A percentile compares a stretch with the other conserved stretches of the same genome.
Conservation (phyloP, 2,329 filamentous ascomycete genomes). For the Epichloe brachyelytri region DNA sequence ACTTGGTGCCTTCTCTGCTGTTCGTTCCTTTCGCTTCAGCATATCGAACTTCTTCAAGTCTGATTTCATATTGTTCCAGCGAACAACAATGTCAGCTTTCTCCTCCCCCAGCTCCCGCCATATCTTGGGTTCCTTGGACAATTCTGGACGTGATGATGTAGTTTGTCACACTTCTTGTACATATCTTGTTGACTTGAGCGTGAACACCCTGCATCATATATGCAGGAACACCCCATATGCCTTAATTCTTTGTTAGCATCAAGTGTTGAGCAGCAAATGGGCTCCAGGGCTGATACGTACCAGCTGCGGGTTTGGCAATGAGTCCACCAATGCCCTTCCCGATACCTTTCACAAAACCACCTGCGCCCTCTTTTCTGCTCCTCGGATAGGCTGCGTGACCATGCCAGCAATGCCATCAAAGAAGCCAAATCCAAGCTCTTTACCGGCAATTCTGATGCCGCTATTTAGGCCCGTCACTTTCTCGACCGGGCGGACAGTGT, state of each 20-base stretch:
- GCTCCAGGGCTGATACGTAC: constrained; percentile 26
- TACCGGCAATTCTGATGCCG: constrained; percentile 65
- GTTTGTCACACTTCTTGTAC: constrained; percentile 59
- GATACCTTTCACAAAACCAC: constrained; percentile 63
- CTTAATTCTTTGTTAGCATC: not conserved
- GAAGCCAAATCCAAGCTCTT: constrained; percentile 64
- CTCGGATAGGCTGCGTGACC: constrained; percentile 63
- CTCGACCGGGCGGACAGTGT: constrained; percentile 63
- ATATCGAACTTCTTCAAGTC: constrained; percentile 49
- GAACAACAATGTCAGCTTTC: constrained; percentile 46
- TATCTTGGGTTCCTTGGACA: constrained; percentile 60
- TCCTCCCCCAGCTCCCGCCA: constrained; percentile 44
- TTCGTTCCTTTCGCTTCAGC: constrained; percentile 34
- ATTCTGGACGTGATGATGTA: constrained; percentile 71
- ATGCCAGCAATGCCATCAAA: constrained; percentile 75
- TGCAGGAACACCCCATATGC: constrained; percentile 57
- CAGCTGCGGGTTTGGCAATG: constrained; percentile 70
- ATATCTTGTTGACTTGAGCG: constrained; percentile 59
- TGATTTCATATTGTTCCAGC: constrained; percentile 49
- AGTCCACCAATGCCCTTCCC: constrained; percentile 75
- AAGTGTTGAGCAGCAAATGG: not conserved
- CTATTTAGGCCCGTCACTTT: constrained; percentile 67
- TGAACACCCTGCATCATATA: constrained; percentile 76
- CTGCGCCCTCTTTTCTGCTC: constrained; percentile 30
- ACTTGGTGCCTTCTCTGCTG: constrained; percentile 20